Percentiles rank a stretch among this genome's conserved stretches.
These are phyloP conservation scores for Carex scoparia DNA, from an alignment of 176 grass and related monocot genomes.

Conservation along the genomic window DNA sequence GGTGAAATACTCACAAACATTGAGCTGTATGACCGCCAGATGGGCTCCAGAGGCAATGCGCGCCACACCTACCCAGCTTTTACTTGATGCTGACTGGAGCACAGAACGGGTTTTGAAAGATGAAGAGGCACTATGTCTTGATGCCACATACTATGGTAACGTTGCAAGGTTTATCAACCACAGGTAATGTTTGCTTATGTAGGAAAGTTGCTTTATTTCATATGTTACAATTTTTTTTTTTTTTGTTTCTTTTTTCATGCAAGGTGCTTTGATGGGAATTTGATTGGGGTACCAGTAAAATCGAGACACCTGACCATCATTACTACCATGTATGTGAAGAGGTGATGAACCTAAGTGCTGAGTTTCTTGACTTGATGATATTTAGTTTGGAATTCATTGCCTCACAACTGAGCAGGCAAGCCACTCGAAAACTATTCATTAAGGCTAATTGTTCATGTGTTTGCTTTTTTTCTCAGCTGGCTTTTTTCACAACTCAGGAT, in stretches of 20 bases:
- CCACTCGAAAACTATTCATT: not conserved
- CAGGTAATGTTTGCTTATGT: constrained; percentile 38
- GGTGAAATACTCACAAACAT: constrained; percentile 95
- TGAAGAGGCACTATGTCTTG: constrained; percentile 77
- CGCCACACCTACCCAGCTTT: constrained; percentile 72
- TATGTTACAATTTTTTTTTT: constrained; percentile 11
- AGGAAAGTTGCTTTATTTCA: constrained; percentile 15
- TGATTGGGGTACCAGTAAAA: constrained; percentile 73
- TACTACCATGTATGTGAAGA: constrained; percentile 79
- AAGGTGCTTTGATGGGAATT: constrained; percentile 67
- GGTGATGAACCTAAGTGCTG: not conserved
- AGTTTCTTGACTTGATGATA: not conserved
- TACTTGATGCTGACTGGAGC: constrained; percentile 71
- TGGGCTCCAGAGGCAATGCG: constrained; percentile 26
- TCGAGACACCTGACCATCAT: constrained; percentile 91
- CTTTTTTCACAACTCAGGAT: constrained; percentile 69
- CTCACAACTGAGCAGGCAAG: not conserved
- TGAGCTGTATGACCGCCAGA: constrained; percentile 65
- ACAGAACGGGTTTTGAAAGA: constrained; percentile 81
- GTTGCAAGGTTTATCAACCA: constrained; percentile 94
- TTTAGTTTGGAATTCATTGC: not conserved
- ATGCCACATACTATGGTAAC: constrained; percentile 85
- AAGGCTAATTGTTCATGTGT: constrained; percentile 16
- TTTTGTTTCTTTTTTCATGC: constrained; percentile 33
- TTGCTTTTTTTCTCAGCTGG: constrained; percentile 48